phyloP scores from a whole-genome alignment of 2,329 filamentous ascomycete species.

The Trichophyton rubrum region DNA sequence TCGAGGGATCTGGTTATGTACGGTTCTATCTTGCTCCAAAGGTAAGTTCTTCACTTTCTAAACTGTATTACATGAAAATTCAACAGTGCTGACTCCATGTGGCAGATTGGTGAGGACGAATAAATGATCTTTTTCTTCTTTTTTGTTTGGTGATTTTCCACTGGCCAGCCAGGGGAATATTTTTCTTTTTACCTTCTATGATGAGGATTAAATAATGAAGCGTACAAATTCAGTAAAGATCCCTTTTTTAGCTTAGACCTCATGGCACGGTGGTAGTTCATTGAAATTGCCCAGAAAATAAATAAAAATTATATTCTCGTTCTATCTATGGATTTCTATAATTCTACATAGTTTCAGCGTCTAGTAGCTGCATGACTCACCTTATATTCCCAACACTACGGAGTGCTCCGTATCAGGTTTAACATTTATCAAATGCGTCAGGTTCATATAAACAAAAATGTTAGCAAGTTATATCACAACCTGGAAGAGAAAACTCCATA shows the following conservation, averaged over 20 bases:
- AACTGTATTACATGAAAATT: background rate
- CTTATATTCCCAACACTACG: background rate
- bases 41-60: conserved; percentile 42
- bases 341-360: background rate
- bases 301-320: background rate
- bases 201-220: background rate
- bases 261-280: background rate
- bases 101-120: conserved; percentile 51
- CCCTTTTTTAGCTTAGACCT: background rate
- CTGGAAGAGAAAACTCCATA: conserved; percentile 28
- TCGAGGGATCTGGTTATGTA: conserved; percentile 73
- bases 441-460: background rate
- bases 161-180: background rate
- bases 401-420: background rate
- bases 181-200: background rate
- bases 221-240: background rate
- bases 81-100: conserved; percentile 24
- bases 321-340: too few relatives aligned
- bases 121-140: conserved; percentile 20
- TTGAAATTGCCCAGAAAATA: background rate
- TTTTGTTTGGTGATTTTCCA: background rate
- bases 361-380: background rate
- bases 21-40: conserved; percentile 98
- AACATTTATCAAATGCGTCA: background rate
- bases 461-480: background rate